phyloP scores from a whole-genome alignment of 805 yeast species.

The Kodamaea kaohsiungensis region DNA sequence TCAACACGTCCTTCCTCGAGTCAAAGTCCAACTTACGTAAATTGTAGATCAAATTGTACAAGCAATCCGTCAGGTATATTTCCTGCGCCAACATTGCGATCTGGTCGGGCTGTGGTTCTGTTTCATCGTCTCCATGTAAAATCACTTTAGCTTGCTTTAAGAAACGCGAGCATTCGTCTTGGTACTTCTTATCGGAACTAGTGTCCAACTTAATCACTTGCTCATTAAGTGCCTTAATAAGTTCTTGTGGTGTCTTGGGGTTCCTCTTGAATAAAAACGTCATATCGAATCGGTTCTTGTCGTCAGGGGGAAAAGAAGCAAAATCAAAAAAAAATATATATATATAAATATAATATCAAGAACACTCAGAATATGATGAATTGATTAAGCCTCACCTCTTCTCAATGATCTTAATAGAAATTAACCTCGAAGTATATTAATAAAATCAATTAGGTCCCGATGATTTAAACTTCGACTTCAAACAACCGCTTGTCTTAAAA shows the following conservation, averaged over 20 bases:
- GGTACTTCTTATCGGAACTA: conserved; percentile 48
- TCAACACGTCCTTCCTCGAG: conserved; percentile 78
- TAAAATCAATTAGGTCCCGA: too few species aligned
- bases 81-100: conserved; percentile 78
- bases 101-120: conserved; percentile 68
- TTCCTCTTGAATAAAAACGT: conserved; percentile 88
- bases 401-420: neutral
- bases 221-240: conserved; percentile 74
- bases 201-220: conserved; percentile 63
- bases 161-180: conserved; percentile 73
- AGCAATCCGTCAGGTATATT: conserved; percentile 68
- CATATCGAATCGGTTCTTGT: conserved; percentile 45
- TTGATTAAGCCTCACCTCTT: too few species aligned
- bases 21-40: conserved; percentile 81
- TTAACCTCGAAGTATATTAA: neutral
- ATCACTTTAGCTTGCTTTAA: conserved; percentile 64
- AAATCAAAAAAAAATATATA: too few species aligned
- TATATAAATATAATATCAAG: too few species aligned
- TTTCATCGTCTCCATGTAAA: conserved; percentile 68
- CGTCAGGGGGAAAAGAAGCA: too few species aligned
- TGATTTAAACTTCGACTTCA: neutral
- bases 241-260: conserved; percentile 87
- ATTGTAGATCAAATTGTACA: conserved; percentile 59
- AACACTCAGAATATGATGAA: too few species aligned
- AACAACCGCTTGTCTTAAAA: neutral